phyloP scores from a whole-genome alignment of 2,329 filamentous ascomycete genomes.

The Neophaeococcomyces aloes region DNA sequence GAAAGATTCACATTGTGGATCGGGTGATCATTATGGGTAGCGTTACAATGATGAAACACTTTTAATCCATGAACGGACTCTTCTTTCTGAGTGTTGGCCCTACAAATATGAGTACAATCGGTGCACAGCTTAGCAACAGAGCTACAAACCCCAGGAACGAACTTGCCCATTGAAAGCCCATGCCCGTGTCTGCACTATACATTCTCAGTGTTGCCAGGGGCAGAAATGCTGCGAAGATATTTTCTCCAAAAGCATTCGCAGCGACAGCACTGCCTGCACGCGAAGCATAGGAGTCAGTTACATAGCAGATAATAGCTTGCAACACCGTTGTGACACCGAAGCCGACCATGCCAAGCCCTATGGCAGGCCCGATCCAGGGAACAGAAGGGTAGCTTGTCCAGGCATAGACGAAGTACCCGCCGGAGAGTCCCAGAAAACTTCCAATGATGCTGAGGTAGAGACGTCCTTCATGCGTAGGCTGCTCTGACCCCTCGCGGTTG shows the following conservation, averaged over 20 bases:
- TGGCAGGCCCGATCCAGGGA: slow-evolving; percentile 39
- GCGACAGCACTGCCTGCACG: slow-evolving; percentile 42
- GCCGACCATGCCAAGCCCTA: slow-evolving; percentile 40
- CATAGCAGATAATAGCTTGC: slow-evolving; percentile 37
- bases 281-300: slow-evolving; percentile 41
- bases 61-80: slow-evolving; percentile 14
- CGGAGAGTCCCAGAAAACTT: slow-evolving; percentile 37
- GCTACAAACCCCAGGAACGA: slow-evolving; percentile 37
- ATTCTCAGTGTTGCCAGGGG: slow-evolving; percentile 38
- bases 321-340: slow-evolving; percentile 41
- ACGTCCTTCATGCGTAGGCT: slow-evolving; percentile 34
- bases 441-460: slow-evolving; percentile 35
- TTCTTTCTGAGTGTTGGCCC: slow-evolving; percentile 25
- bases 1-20: too few relatives aligned
- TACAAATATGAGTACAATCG: slow-evolving; percentile 32
- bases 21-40: too few relatives aligned
- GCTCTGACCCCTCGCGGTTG: slow-evolving; percentile 30
- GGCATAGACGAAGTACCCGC: slow-evolving; percentile 42
- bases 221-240: slow-evolving; percentile 38
- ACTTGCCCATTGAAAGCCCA: slow-evolving; percentile 43
- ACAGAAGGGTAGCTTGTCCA: slow-evolving; percentile 37
- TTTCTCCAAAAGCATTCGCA: slow-evolving; percentile 40
- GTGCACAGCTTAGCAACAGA: slow-evolving; percentile 34
- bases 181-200: slow-evolving; percentile 29
- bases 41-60: too few relatives aligned